A percentile compares a stretch with the other conserved stretches of the same genome.
These are phyloP conservation scores for Mallotus repandus DNA, from an alignment of 441 rosid genomes.

Conservation along the genomic window DNA sequence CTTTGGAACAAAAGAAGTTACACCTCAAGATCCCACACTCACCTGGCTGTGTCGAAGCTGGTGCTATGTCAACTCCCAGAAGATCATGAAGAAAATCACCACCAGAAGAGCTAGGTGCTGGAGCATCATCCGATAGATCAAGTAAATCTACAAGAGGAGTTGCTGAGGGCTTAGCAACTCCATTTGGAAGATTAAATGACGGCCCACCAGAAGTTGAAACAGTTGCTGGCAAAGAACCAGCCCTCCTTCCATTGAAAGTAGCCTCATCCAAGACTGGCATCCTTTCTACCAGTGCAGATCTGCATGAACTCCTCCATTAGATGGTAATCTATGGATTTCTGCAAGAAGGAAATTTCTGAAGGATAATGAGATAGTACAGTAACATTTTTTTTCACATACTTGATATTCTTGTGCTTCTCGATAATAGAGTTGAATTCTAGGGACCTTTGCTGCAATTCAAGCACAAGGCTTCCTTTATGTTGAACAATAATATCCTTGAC, in stretches of 20 bases:
- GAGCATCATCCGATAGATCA: constrained; percentile 81
- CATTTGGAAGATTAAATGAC: constrained; percentile 82
- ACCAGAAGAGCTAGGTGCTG: constrained; percentile 80
- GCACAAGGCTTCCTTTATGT: constrained; percentile 84
- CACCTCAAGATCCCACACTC: constrained; percentile 32
- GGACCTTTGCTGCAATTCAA: constrained; percentile 99
- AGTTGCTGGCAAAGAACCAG: constrained; percentile 68
- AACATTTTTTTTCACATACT: constrained; percentile 41
- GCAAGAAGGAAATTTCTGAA: constrained; percentile 12
- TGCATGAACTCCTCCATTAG: constrained; percentile 43
- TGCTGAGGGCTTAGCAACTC: constrained; percentile 66
- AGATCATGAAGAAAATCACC: constrained; percentile 91
- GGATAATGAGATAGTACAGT: constrained; percentile 21
- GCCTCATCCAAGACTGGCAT: constrained; percentile 99
- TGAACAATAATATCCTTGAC: constrained; percentile 62
- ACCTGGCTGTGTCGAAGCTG: constrained; percentile 66
- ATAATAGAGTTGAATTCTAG: constrained; percentile 90
- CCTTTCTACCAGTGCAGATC: constrained; percentile 93
- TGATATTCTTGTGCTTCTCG: constrained; percentile 82
- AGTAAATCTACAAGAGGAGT: constrained; percentile 91
- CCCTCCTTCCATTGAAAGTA: constrained; percentile 84
- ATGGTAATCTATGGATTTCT: constrained; percentile 17
- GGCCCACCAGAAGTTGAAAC: constrained; percentile 57
- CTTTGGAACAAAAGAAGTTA: constrained; percentile 9
- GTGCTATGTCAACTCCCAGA: constrained; percentile 69